Evolutionary conservation across 2,329 filamentous ascomycete species (phyloP).

Genomic region (Aspergillus tubingensis): DNA sequence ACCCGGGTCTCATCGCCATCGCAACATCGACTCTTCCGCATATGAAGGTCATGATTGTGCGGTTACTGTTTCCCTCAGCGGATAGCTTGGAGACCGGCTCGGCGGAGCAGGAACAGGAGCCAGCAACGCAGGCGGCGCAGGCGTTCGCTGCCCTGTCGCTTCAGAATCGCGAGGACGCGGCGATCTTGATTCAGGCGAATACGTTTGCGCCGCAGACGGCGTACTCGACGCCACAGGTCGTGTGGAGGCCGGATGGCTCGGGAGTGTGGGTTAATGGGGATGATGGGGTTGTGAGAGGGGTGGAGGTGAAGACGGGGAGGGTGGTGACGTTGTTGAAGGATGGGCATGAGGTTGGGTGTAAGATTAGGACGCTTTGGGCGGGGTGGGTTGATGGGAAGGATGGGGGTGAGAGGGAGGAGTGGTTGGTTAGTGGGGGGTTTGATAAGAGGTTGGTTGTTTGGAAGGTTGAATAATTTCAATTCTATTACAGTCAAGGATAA

Average conservation of each 20-base stretch:
- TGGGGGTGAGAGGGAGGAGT: conserved; percentile 45
- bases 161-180: conserved; percentile 60
- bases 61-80: conserved; percentile 54
- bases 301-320: conserved; percentile 62
- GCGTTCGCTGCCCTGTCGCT: conserved; percentile 53
- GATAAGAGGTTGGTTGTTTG: conserved; percentile 64
- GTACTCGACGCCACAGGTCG: conserved; percentile 63
- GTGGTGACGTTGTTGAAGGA: conserved; percentile 51
- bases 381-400: conserved; percentile 44
- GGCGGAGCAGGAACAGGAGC: conserved; percentile 8
- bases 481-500: not conserved
- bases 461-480: conserved; percentile 32
- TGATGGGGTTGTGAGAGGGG: conserved; percentile 62
- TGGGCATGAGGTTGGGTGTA: conserved; percentile 59
- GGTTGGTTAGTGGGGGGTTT: conserved; percentile 64
- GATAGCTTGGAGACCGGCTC: conserved; percentile 14
- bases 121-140: conserved; percentile 54
- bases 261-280: conserved; percentile 67
- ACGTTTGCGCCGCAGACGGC: conserved; percentile 65
- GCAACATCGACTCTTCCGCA: conserved; percentile 62
- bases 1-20: conserved; percentile 58
- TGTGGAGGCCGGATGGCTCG: conserved; percentile 63
- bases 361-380: conserved; percentile 61
- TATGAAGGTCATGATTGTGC: conserved; percentile 64
- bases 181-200: conserved; percentile 61